Base-by-base conservation (phyloP, 1,284 basidiomycete species). In the Rhodotorula sp. region DNA sequence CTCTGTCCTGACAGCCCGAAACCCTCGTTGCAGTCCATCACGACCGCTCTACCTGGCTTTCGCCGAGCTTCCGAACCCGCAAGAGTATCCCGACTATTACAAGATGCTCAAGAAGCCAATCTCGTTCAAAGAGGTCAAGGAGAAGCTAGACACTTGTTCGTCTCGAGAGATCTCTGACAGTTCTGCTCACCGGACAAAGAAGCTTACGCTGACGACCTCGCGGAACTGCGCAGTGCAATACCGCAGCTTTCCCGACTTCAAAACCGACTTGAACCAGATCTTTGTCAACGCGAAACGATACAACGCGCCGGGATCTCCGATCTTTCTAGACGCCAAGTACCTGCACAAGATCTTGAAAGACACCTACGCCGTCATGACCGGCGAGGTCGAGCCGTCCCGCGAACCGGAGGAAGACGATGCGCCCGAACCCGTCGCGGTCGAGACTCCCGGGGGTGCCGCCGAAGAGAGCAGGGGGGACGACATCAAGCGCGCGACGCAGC, bases 281-380 rank as follows among this genome's bases (percentile, higher is more conserved):
- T 78, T 77, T 43, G 69, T 67, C 55, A 79, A 79, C 59, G 78
- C 78, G 23, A 77, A 78, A 56, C 69, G 71, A 8, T 79, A 70
- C 71, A 79, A 79, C 64, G 69, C 69, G 23, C 68, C 68, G 1
- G 72, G 72, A 1, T 76, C 73, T 47, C 26, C 48, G 23, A 72
- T 79, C 58, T 79, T 75, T 55, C 52, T 75, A 31, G 73, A 77
- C 58, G 77, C 78, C 12, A 77, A 76, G 31, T 58, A 62, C 49
- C 66, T 77, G 12, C 67, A 76, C 28, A 76, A 72, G 68, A 45
- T 62, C 18, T 38, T 77, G 26, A 68, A 65, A 43, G 63, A 66
- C 3, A 56, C 62, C 21, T 77, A 73, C 61, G 63, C 63, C 1
- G 56, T 58, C 50, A 49, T 75, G 50, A 75, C 67, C 8, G 77